Evolutionary conservation across 208 protist genomes (phyloP).

Genomic region (Trypanosoma caninum): DNA sequence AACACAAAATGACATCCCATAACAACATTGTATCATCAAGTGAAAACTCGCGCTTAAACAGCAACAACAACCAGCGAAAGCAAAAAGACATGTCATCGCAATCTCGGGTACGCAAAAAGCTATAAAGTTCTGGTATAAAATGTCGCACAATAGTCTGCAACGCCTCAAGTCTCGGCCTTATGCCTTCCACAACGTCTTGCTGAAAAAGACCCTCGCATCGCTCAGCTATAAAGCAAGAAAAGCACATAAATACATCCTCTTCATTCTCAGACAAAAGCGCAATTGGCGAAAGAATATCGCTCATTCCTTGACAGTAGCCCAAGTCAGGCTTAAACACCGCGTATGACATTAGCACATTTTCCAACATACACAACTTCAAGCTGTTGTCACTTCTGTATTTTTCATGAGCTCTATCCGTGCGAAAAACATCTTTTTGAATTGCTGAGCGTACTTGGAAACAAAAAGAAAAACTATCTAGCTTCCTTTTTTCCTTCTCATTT

Average conservation of each 20-base stretch:
- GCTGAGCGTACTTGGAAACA: conserved; percentile 54
- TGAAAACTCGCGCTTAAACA: conserved; percentile 86
- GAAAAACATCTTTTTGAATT: conserved; percentile 87
- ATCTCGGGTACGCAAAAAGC: conserved; percentile 34
- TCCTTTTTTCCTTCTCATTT: no score
- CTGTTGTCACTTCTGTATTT: conserved; percentile 45
- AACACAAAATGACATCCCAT: conserved; percentile 84
- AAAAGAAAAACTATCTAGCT: conserved; percentile 44
- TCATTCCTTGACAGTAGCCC: conserved; percentile 92
- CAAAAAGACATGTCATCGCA: conserved; percentile 82
- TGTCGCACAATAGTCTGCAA: conserved; percentile 46
- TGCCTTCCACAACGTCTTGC: conserved; percentile 42
- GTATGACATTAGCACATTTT: conserved; percentile 78
- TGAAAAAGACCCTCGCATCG: conserved; percentile 50
- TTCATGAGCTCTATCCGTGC: conserved; percentile 66
- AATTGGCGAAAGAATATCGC: conserved; percentile 69
- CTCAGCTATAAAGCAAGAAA: conserved; percentile 41
- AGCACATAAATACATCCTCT: conserved; percentile 49
- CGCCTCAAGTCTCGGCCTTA: conserved; percentile 45
- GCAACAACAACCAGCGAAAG: conserved; percentile 85
- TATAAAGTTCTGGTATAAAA: conserved; percentile 61
- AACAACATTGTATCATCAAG: conserved; percentile 63
- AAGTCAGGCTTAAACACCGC: conserved; percentile 90
- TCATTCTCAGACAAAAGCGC: conserved; percentile 42
- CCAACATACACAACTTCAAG: conserved; percentile 46